Evolutionary conservation across 208 protist species (phyloP), one percentile per base, ranked within the genome.

Genomic region (Crithidia thermophila): DNA sequence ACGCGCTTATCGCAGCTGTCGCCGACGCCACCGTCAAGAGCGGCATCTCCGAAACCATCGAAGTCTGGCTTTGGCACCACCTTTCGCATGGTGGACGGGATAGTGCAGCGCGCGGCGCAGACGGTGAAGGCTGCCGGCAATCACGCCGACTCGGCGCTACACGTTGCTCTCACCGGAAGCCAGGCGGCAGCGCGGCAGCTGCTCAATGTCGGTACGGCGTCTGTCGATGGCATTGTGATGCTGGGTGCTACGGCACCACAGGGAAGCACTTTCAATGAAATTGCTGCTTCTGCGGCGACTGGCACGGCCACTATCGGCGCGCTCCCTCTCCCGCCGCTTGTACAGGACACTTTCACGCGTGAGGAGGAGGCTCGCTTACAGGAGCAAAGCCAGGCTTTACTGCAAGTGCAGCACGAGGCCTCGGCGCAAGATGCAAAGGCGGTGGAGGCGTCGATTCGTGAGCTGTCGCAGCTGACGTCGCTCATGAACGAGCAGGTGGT

Each of bases 381-480:
- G 34, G 43, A 79, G 58, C 73, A 84, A 28, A 82, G 85, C 66
- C 23, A 70, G 13, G 47, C 67, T 46, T 75, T 96, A 45, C 33
- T 82, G 45, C 51, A 91, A 33, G 50, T 74, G 37, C 91, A 94
- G 56, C 58, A 57, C 23, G 70, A 77, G 62, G 82, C 82, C 13
- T 76, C 75, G 11, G 79, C 83, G 16, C 65, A 87, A 30, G 91
- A 94, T 56, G 91, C 88, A 0, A 87, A 84, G 47, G 62, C 61
- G 2, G 75, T 96, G 10, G 91, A 94, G 71, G 75, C 71, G 0
- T 88, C 85, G 3, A 82, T 96, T 20, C 75, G 85, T 21, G 91
- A 96, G 34, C 73, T 96, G 3, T 93, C 91, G n/a, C 87, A 94
- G 70, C 75, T 96, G 31, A 96, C 87, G 9, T 86, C 84, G 2